Evolutionary conservation across 2,329 filamentous ascomycete species (phyloP).

Genomic region (Ramularia endophylla): DNA sequence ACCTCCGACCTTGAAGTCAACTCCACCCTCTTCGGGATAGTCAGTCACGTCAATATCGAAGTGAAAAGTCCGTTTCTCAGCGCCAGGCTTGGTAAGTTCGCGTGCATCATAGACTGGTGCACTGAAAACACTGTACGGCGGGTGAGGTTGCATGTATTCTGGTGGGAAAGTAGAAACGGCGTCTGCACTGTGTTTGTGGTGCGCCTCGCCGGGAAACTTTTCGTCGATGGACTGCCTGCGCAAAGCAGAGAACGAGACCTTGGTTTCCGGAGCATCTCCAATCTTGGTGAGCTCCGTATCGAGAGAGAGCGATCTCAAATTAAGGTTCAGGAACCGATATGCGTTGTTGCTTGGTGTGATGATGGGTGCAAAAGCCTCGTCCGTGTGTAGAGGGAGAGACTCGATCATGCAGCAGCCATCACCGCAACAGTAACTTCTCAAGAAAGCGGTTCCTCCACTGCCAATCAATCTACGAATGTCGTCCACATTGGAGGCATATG

Average conservation of each 20-base stretch:
- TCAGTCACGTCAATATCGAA: slow-evolving; percentile 96
- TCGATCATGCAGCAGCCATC: slow-evolving; percentile 59
- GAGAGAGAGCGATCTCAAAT: slow-evolving; percentile 65
- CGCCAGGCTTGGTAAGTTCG: slow-evolving; percentile 79
- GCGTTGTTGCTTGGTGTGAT: slow-evolving; percentile 72
- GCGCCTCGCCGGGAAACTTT: slow-evolving; percentile 45
- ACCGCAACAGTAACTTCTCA: slow-evolving; percentile 59
- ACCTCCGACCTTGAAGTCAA: slow-evolving; percentile 94
- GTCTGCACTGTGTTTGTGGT: slow-evolving; percentile 34
- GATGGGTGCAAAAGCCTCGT: slow-evolving; percentile 42
- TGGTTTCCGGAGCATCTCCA: slow-evolving; percentile 67
- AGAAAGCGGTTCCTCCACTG: slow-evolving; percentile 52
- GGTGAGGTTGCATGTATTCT: slow-evolving; percentile 86
- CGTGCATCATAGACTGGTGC: slow-evolving; percentile 80
- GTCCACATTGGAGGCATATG: slow-evolving; percentile 46
- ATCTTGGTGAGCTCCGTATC: slow-evolving; percentile 65
- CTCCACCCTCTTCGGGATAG: slow-evolving; percentile 75
- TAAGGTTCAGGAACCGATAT: slow-evolving; percentile 71
- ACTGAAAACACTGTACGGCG: slow-evolving; percentile 84
- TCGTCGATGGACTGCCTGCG: slow-evolving; percentile 45
- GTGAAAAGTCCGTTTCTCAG: slow-evolving; percentile 95
- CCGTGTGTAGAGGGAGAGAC: slow-evolving; percentile 45
- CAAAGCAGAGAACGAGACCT: slow-evolving; percentile 47
- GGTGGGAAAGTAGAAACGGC: slow-evolving; percentile 62
- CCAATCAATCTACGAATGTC: slow-evolving; percentile 55